Percentiles rank a stretch among this genome's conserved stretches.
Evolutionary conservation across 257 asterid genomes (phyloP).

Genomic region (Solanum bukasovii): DNA sequence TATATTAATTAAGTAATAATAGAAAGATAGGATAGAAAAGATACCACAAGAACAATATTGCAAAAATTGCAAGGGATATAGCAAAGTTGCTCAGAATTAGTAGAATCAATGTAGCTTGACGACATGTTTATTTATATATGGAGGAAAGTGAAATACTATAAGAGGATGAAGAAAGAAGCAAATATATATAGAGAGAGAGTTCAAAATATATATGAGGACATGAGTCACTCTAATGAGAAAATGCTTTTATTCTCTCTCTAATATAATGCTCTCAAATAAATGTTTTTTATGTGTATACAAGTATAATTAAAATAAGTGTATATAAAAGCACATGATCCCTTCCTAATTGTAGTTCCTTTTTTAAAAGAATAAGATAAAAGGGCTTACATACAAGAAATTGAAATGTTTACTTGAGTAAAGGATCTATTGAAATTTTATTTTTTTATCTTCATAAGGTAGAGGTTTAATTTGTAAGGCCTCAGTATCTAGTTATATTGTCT

Average conservation of each 20-base stretch:
- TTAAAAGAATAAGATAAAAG: background rate
- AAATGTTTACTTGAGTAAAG: background rate
- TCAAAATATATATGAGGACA: background rate
- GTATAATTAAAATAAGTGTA: background rate
- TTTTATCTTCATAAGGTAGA: background rate
- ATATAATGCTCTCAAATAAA: background rate
- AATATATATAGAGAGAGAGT: background rate
- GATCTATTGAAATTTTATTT: background rate
- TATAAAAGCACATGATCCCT: background rate
- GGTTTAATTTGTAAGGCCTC: background rate
- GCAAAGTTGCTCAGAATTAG: slow-evolving; percentile 51
- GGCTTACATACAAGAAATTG: background rate
- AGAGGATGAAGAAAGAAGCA: background rate
- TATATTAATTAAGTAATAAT: background rate
- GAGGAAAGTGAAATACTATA: background rate
- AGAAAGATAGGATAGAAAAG: background rate
- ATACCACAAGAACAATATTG: slow-evolving; percentile 86
- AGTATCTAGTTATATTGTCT: background rate
- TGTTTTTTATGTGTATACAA: background rate
- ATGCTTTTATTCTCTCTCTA: background rate
- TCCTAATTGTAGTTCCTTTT: background rate
- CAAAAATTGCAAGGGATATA: slow-evolving; percentile 91
- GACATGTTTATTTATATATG: slow-evolving; percentile 15
- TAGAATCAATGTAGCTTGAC: slow-evolving; percentile 32
- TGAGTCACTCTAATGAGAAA: background rate